These are phyloP conservation scores for Talaromyces islandicus DNA, from an alignment of 2,329 filamentous ascomycete species.

Conservation along the genomic window DNA sequence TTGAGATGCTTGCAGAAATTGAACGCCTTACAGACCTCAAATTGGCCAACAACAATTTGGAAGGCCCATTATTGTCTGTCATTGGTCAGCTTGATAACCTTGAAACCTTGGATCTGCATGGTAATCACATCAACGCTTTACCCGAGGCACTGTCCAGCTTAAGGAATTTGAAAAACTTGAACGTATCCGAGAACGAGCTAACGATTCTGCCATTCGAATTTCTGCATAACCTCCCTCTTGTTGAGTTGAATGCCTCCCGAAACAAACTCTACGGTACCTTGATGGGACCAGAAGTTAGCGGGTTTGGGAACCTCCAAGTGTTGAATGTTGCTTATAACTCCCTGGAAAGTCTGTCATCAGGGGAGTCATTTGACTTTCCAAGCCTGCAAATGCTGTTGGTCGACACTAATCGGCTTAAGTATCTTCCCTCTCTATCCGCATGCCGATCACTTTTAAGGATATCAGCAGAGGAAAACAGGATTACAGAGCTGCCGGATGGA, in stretches of 20 bases:
- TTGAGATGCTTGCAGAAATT: constrained; percentile 71
- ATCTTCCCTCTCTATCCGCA: constrained; percentile 65
- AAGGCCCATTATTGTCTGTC: constrained; percentile 59
- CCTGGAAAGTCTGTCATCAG: constrained; percentile 49
- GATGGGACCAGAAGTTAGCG: constrained; percentile 56
- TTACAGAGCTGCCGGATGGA: constrained; percentile 68
- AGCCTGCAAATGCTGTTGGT: constrained; percentile 67
- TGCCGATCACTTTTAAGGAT: constrained; percentile 71
- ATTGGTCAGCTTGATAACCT: constrained; percentile 62
- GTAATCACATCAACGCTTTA: constrained; percentile 69
- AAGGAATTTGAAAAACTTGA: constrained; percentile 64
- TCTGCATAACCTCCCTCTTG: constrained; percentile 62
- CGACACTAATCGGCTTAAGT: constrained; percentile 72
- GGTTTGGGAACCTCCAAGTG: constrained; percentile 61
- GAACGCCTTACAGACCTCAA: constrained; percentile 69
- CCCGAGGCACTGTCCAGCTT: constrained; percentile 64
- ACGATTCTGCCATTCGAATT: constrained; percentile 63
- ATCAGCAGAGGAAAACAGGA: constrained; percentile 73
- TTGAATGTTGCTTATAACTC: constrained; percentile 76
- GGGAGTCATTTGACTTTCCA: constrained; percentile 57
- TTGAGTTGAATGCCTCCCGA: constrained; percentile 67
- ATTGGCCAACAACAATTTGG: constrained; percentile 69
- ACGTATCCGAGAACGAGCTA: constrained; percentile 74
- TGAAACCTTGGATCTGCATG: constrained; percentile 74
- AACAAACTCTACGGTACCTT: constrained; percentile 72